A percentile compares a stretch with the other conserved stretches of the same genome.
phyloP scores from a whole-genome alignment of 345 rosid species.

The Nasturtium officinale region DNA sequence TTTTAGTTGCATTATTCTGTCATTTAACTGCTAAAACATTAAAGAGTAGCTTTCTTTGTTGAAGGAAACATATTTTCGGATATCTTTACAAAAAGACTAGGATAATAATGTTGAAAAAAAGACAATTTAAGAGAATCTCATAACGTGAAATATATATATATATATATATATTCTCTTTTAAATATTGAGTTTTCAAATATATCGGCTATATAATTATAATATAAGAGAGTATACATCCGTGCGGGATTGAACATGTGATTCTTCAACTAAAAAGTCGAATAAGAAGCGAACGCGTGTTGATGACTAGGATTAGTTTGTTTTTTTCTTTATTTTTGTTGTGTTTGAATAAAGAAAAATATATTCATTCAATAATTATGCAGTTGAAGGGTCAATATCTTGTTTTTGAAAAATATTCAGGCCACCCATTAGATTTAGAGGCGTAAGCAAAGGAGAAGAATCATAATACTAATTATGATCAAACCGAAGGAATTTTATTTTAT shows the following conservation, averaged over 20 bases:
- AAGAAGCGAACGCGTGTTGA: slow-evolving; percentile 15
- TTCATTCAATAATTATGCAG: slow-evolving; percentile 19
- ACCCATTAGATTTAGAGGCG: slow-evolving; percentile 14
- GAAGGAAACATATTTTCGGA: not conserved
- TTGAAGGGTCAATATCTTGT: slow-evolving; percentile 41
- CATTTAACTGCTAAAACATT: not conserved
- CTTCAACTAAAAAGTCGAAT: slow-evolving; percentile 8
- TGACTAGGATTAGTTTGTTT: not conserved
- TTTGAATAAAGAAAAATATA: slow-evolving; percentile 22
- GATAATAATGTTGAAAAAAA: not conserved
- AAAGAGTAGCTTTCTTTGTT: not conserved
- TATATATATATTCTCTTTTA: not conserved
- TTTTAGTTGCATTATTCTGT: not conserved
- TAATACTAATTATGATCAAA: slow-evolving; percentile 27
- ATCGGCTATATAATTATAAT: not conserved
- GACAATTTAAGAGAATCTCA: too few species aligned
- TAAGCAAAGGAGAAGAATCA: slow-evolving; percentile 20
- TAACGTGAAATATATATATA: too few species aligned
- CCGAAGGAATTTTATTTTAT: not conserved
- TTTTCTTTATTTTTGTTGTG: not conserved
- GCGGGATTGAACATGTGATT: slow-evolving; percentile 15
- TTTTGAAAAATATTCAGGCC: slow-evolving; percentile 11
- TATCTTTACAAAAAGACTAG: too few species aligned
- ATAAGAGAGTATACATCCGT: not conserved
- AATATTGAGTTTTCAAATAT: not conserved